Conservation (phyloP, 768 basidiomycete species). For the Kwoniella dendrophila region DNA sequence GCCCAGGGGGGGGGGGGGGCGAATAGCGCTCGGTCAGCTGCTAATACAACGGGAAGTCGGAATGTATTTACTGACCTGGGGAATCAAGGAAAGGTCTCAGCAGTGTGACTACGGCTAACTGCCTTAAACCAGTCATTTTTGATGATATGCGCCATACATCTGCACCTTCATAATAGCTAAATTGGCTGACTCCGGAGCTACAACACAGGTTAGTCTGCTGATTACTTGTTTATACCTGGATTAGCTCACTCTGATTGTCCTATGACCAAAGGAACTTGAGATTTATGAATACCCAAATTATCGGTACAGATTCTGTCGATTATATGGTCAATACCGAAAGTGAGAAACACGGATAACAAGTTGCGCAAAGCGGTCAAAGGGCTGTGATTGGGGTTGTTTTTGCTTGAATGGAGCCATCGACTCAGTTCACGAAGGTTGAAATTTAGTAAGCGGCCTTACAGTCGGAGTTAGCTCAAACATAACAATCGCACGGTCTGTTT, state of each 20-base stretch:
- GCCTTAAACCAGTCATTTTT: constrained; percentile 69
- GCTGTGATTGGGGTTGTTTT: constrained; percentile 43
- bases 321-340: constrained; percentile 69
- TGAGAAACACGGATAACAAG: constrained; percentile 68
- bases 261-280: constrained; percentile 47
- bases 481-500: no score
- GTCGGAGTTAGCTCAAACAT: no score
- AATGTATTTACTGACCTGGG: constrained; percentile 68
- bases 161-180: constrained; percentile 55
- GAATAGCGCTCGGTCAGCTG: no score
- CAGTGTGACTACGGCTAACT: constrained; percentile 68
- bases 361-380: constrained; percentile 63
- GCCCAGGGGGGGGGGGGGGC: no score
- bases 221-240: neutral
- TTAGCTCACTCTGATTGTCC: constrained; percentile 11
- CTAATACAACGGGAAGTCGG: neutral
- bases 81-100: constrained; percentile 73
- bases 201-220: neutral
- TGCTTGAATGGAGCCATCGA: constrained; percentile 28
- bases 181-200: constrained; percentile 30
- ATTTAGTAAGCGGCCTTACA: constrained; percentile 32
- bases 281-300: constrained; percentile 62
- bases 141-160: constrained; percentile 75
- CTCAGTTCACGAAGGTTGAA: constrained; percentile 25
- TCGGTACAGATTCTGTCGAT: constrained; percentile 71